These are phyloP conservation scores for Neoarthrinium moseri DNA, from an alignment of 2,329 filamentous ascomycete genomes.

Conservation along the genomic window DNA sequence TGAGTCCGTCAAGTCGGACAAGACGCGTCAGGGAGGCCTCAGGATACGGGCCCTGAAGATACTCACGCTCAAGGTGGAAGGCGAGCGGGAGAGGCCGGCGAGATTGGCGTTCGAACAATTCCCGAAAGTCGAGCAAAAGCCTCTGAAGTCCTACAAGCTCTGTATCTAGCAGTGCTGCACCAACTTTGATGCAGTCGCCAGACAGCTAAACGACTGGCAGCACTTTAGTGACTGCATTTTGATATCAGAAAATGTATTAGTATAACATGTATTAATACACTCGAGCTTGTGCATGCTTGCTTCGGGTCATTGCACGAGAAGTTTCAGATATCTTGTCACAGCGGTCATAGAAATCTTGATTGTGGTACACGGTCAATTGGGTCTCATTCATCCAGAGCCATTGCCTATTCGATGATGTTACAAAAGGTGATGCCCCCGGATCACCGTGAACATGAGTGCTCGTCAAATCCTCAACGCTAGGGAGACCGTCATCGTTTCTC, in stretches of 20 bases:
- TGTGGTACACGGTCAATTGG: conserved; percentile 11
- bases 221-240: no score
- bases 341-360: not conserved
- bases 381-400: conserved; percentile 6
- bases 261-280: no score
- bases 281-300: no score
- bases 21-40: no score
- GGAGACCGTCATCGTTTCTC: conserved; percentile 5
- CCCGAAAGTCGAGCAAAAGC: no score
- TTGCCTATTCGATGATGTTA: conserved; percentile 9
- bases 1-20: not conserved
- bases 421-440: conserved; percentile 8
- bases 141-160: no score
- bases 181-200: no score
- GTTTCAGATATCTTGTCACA: no score
- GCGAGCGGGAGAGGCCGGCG: not conserved
- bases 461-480: not conserved
- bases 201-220: no score
- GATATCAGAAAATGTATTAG: no score
- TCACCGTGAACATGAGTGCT: conserved; percentile 3
- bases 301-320: no score
- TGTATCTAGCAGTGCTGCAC: no score
- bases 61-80: not conserved
- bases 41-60: conserved; percentile 3
- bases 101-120: not conserved